Base-by-base conservation (phyloP, 2,329 filamentous ascomycete species). In the Neonectria coccinea region DNA sequence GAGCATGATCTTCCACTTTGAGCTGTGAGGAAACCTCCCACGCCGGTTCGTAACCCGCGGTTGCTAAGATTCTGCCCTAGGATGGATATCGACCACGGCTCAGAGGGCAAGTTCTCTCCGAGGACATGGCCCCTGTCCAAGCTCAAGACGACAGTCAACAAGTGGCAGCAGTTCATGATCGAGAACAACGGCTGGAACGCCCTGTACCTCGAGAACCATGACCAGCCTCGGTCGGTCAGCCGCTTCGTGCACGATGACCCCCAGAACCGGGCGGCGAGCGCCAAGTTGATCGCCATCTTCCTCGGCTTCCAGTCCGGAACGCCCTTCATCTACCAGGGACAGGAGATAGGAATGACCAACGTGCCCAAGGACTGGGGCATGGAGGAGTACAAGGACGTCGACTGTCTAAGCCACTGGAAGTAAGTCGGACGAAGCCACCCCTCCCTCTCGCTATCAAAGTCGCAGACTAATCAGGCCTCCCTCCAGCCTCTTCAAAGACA, bases 1-100 rank as follows among this genome's bases (percentile, higher is more conserved):
- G 48, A 89, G 86, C 74, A 92, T 92, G 89, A 89, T 92, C 39
- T 92, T 92, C 77, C 87, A 91, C 70, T 92, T 92, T 73, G 89
- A 92, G 62, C 80, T 88, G 83, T 85, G 70, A 71, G 81, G 74
- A 22, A 41, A 18, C 33, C 22, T 27, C 31, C 29, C 10, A 6
- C 9, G 16, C 14, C 5, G 14, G 9, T 29, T 5, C 14, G 14
- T 18, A 4, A 4, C 31, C 16, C 12, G 9, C 5, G 50, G 14
- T 25, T 59, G 36, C 67, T 67, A 50, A 58, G 36, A 16, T 25
- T 18, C 18, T 48, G 6, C 20, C 14, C n/a, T 12, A 84, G 81
- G 33, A 81, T 88, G 65, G 81, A 85, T 39, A 77, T 87, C 16
- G 85, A 87, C 62, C 77, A 82, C 59, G 82, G 82, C 10, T 61